Percentiles rank a stretch among this genome's conserved stretches.
phyloP scores from a whole-genome alignment of 2,329 filamentous ascomycete species.

The Diaporthe ampelina region DNA sequence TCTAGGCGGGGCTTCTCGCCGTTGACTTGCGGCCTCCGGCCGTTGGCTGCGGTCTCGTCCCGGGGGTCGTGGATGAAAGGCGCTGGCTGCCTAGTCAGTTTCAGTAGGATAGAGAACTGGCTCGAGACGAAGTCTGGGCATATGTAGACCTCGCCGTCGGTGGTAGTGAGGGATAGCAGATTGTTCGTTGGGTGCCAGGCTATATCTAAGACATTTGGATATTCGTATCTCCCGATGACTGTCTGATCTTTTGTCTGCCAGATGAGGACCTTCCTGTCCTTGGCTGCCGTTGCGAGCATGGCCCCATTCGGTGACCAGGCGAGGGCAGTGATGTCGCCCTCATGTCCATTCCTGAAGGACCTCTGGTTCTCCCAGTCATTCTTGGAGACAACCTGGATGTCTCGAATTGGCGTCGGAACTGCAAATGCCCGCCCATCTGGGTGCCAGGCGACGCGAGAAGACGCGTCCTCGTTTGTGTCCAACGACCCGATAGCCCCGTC shows the following conservation, averaged over 20 bases:
- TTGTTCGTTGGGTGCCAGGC: conserved; percentile 94
- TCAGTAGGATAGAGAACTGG: conserved; percentile 69
- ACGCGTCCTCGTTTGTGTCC: conserved; percentile 83
- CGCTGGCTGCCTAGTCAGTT: conserved; percentile 76
- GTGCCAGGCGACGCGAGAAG: conserved; percentile 87
- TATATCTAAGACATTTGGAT: conserved; percentile 86
- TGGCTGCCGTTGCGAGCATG: conserved; percentile 79
- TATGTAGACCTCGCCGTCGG: conserved; percentile 93
- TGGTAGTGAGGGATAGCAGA: conserved; percentile 90
- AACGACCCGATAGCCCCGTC: conserved; percentile 87
- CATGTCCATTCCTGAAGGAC: conserved; percentile 83
- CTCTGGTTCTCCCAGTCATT: conserved; percentile 91
- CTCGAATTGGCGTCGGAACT: conserved; percentile 82
- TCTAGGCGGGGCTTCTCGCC: conserved; percentile 62
- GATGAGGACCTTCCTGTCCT: conserved; percentile 78
- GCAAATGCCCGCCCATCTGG: conserved; percentile 95
- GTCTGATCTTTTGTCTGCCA: conserved; percentile 94
- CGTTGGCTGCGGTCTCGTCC: conserved; percentile 77
- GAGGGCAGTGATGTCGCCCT: conserved; percentile 85
- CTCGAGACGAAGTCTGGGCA: conserved; percentile 77
- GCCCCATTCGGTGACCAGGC: conserved; percentile 97
- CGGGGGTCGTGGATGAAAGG: conserved; percentile 89
- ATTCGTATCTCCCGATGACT: conserved; percentile 82
- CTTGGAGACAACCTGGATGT: conserved; percentile 89
- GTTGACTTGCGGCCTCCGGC: conserved; percentile 68